phyloP scores from a whole-genome alignment of 2,329 filamentous ascomycete species.

The Penicillium crustosum region DNA sequence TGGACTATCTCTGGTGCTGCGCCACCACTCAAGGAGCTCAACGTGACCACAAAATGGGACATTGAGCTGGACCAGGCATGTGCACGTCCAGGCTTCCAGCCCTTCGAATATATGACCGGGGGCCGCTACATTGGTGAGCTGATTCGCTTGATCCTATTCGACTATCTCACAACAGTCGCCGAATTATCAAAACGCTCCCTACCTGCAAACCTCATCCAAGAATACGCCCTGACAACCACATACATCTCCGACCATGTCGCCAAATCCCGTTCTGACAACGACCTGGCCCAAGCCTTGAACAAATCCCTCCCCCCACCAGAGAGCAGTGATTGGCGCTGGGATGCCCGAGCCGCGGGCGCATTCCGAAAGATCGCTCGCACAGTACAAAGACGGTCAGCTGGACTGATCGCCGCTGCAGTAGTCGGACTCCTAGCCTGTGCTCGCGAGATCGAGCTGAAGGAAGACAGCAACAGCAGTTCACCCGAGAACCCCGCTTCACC shows the following conservation, averaged over 20 bases:
- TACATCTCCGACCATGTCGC: slow-evolving; percentile 71
- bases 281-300: slow-evolving; percentile 48
- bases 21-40: slow-evolving; percentile 59
- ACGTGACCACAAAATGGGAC: slow-evolving; percentile 71
- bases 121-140: slow-evolving; percentile 77
- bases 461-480: slow-evolving; percentile 41
- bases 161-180: slow-evolving; percentile 57
- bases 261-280: slow-evolving; percentile 48
- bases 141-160: slow-evolving; percentile 67
- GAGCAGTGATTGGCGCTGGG: slow-evolving; percentile 60
- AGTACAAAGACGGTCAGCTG: slow-evolving; percentile 71
- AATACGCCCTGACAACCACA: slow-evolving; percentile 67
- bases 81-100: slow-evolving; percentile 73
- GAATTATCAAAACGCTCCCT: slow-evolving; percentile 45
- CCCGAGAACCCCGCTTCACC: slow-evolving; percentile 33
- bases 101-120: slow-evolving; percentile 81
- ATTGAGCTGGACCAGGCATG: slow-evolving; percentile 63
- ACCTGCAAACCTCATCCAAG: slow-evolving; percentile 56
- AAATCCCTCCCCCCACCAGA: slow-evolving; percentile 56
- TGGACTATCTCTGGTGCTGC: slow-evolving; percentile 78
- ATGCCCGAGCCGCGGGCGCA: slow-evolving; percentile 56
- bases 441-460: slow-evolving; percentile 59
- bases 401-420: slow-evolving; percentile 70
- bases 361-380: slow-evolving; percentile 68
- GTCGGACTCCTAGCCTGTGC: slow-evolving; percentile 68